These are phyloP conservation scores for Starmerella vitae DNA, from an alignment of 805 yeast species.

Conservation along the genomic window DNA sequence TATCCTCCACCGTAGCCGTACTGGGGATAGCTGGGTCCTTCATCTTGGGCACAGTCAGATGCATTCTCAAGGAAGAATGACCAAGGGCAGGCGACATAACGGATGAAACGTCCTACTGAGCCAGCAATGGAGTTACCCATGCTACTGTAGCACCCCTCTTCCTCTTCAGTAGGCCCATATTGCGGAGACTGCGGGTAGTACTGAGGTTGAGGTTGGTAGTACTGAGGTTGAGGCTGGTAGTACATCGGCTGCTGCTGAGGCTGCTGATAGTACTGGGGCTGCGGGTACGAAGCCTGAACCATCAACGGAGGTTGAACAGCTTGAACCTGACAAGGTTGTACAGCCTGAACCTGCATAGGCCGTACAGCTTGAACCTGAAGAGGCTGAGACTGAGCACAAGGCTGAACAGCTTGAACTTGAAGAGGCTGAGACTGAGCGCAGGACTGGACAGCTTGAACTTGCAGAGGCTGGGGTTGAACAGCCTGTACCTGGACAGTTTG, in stretches of 20 bases:
- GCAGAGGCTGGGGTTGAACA: slow-evolving; percentile 4
- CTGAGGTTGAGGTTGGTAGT: not conserved
- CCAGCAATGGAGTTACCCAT: slow-evolving; percentile 9
- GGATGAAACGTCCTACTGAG: slow-evolving; percentile 10
- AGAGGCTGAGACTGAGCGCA: slow-evolving; percentile 3
- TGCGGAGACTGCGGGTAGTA: not conserved
- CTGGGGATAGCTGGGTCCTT: too few species aligned
- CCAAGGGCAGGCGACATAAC: slow-evolving; percentile 15
- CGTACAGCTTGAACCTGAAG: slow-evolving; percentile 4
- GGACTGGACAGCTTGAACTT: slow-evolving; percentile 10
- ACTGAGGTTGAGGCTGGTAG: slow-evolving; percentile 19
- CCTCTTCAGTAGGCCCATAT: not conserved
- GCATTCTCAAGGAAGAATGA: slow-evolving; percentile 7
- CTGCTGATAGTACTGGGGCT: slow-evolving; percentile 1
- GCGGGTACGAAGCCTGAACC: slow-evolving; percentile 15
- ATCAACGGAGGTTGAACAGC: not conserved
- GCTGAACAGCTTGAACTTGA: slow-evolving; percentile 6
- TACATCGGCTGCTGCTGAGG: slow-evolving; percentile 1
- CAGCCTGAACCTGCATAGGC: slow-evolving; percentile 1
- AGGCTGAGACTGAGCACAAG: not conserved
- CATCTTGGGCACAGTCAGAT: slow-evolving; percentile 1
- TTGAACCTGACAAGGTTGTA: not conserved
- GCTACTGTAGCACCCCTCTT: slow-evolving; percentile 6
- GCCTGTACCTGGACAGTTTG: slow-evolving; percentile 2
- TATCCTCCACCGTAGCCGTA: not conserved